Base-by-base conservation (phyloP, 108 stramenopile genomes). In the Cylindrotheca closterium region DNA sequence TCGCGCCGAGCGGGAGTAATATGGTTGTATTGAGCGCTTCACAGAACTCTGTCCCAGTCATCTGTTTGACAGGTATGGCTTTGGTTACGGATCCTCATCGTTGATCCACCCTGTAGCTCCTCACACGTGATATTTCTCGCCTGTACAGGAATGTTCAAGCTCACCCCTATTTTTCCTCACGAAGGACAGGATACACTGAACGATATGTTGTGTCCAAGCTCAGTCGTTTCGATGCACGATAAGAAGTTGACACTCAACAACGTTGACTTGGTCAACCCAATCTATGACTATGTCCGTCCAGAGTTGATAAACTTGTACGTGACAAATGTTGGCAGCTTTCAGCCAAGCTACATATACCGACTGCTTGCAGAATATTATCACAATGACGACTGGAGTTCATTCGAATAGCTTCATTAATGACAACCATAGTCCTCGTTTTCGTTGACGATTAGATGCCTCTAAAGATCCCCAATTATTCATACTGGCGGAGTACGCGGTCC, bases 101-200 rank as follows among this genome's bases (percentile, higher is more conserved):
- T n/a, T n/a, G n/a, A n/a, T n/a, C n/a, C n/a, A n/a, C n/a, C n/a
- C n/a, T n/a, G n/a, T n/a, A n/a, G n/a, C n/a, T n/a, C n/a, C n/a
- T n/a, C n/a, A n/a, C n/a, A n/a, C n/a, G n/a, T n/a, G n/a, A n/a
- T n/a, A n/a, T n/a, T n/a, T n/a, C 15, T 42, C 37, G 7, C 15
- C 15, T 42, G 37, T 15, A 42, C 15, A 42, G 37, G 37, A 15
- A 85, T 97, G 70, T 99, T 94, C 87, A 97, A 97, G 65, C 88
- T 99, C 0, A 96, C 95, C 47, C 98, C 98, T n/a, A 70, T 97
- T 70, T 99, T 86, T 71, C 96, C 96, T 18, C 97, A 99, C 69
- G 95, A 98, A 60, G 91, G 91, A 21, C 98, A 96, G 57, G 95
- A 96, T 63, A 93, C 95, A 3, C 83, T 96, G 54, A 92, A 94